These are phyloP conservation scores for Bipolaris sorokiniana DNA, from an alignment of 2,329 filamentous ascomycete species.

Conservation along the genomic window DNA sequence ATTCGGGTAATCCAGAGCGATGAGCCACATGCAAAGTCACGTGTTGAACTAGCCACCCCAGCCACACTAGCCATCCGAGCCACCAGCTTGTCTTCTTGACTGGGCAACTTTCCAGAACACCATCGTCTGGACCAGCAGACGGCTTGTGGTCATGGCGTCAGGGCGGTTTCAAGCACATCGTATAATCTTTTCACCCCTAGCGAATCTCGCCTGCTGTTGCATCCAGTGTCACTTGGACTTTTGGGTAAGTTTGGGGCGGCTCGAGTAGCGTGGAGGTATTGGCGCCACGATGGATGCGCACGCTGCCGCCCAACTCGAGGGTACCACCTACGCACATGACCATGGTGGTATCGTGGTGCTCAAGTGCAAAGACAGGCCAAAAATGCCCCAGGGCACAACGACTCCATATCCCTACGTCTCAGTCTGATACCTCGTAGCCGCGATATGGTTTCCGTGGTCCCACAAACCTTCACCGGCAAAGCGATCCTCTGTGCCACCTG, in stretches of 20 bases:
- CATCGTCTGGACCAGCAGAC: slow-evolving; percentile 6
- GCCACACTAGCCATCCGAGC: too few relatives aligned
- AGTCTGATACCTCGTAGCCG: slow-evolving; percentile 13
- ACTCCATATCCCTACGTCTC: slow-evolving; percentile 23
- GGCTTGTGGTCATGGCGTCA: slow-evolving; percentile 15
- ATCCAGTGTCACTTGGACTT: slow-evolving; percentile 8
- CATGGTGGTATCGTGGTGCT: slow-evolving; percentile 18
- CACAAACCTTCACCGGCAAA: neutral
- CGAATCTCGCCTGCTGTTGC: slow-evolving; percentile 14
- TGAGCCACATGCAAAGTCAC: slow-evolving; percentile 15
- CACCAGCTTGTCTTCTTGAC: slow-evolving; percentile 12
- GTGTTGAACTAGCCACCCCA: slow-evolving; percentile 17
- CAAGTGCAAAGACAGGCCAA: slow-evolving; percentile 16
- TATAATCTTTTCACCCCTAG: slow-evolving; percentile 3
- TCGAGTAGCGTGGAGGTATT: neutral
- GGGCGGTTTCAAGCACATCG: neutral
- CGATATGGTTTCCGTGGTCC: slow-evolving; percentile 21
- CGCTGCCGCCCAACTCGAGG: neutral
- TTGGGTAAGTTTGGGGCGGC: neutral
- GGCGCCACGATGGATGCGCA: slow-evolving; percentile 1
- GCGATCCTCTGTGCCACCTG: neutral
- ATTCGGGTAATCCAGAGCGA: slow-evolving; percentile 25
- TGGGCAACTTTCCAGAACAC: slow-evolving; percentile 17
- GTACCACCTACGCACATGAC: neutral
- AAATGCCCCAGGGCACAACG: slow-evolving; percentile 12